Evolutionary conservation across 441 rosid genomes (phyloP).

Genomic region (Syzygium malaccense): DNA sequence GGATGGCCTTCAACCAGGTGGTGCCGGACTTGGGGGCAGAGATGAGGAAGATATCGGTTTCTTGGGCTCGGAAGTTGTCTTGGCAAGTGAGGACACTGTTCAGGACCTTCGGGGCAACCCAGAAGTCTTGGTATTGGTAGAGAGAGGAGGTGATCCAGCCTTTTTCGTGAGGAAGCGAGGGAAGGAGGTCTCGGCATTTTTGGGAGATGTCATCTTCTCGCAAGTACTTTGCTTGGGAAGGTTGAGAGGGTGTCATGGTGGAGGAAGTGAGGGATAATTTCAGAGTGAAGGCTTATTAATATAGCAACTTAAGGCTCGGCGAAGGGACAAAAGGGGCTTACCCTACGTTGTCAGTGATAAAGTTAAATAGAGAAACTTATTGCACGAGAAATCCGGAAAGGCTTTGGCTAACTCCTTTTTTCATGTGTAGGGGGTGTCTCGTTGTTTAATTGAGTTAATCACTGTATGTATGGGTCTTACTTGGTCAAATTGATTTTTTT

Average conservation of each 20-base stretch:
- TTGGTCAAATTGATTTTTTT: neutral
- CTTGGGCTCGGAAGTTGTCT: neutral
- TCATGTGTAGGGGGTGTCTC: neutral
- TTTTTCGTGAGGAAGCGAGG: slow-evolving; percentile 28
- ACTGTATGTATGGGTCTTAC: neutral
- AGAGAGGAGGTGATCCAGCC: slow-evolving; percentile 34
- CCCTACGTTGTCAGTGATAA: neutral
- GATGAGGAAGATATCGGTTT: neutral
- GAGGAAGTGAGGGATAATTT: neutral
- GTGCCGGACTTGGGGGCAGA: slow-evolving; percentile 7
- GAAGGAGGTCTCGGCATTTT: slow-evolving; percentile 30
- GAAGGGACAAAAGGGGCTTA: neutral
- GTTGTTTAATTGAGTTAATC: neutral
- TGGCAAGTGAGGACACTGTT: neutral
- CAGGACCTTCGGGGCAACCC: slow-evolving; percentile 10
- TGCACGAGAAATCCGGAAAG: neutral
- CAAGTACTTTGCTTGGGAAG: slow-evolving; percentile 14
- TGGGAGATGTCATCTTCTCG: slow-evolving; percentile 19
- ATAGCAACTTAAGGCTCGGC: neutral
- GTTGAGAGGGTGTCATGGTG: neutral
- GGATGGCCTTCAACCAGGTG: slow-evolving; percentile 14
- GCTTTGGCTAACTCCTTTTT: neutral
- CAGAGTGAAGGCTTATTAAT: neutral
- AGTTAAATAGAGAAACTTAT: neutral
- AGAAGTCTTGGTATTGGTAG: slow-evolving; percentile 33